Evolutionary conservation across 352 stramenopile species (phyloP).

Genomic region (Pythium plurisporium): DNA sequence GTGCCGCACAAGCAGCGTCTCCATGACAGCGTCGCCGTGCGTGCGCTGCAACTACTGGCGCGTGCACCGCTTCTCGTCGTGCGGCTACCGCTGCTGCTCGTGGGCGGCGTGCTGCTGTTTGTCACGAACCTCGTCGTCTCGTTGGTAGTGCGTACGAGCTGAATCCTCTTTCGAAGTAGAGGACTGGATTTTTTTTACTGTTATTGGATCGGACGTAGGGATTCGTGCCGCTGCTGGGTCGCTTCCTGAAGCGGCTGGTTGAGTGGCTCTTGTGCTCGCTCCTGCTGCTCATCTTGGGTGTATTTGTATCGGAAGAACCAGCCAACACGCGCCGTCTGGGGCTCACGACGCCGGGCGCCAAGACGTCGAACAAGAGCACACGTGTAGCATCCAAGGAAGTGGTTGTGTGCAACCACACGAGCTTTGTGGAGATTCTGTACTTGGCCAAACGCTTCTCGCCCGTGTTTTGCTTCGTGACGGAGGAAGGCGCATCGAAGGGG

Average conservation of each 20-base stretch:
- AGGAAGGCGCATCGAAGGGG: conserved; percentile 46
- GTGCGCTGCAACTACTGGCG: conserved; percentile 35
- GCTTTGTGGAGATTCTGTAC: conserved; percentile 76
- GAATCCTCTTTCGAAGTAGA: not conserved
- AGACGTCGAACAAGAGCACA: conserved; percentile 29
- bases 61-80: conserved; percentile 45
- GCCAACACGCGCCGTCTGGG: conserved; percentile 74
- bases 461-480: conserved; percentile 61
- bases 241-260: conserved; percentile 56
- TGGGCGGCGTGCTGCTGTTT: conserved; percentile 32
- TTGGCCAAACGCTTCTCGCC: conserved; percentile 74
- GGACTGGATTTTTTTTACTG: not conserved
- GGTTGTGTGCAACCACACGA: conserved; percentile 81
- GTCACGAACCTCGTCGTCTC: conserved; percentile 49
- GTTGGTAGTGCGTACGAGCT: conserved; percentile 9
- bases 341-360: conserved; percentile 38
- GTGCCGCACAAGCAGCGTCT: conserved; percentile 68
- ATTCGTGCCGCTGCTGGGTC: conserved; percentile 60
- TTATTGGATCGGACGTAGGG: no score
- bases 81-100: conserved; percentile 50
- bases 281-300: conserved; percentile 55
- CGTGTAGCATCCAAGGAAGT: conserved; percentile 51
- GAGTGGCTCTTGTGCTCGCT: conserved; percentile 75
- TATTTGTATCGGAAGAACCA: conserved; percentile 61
- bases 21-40: conserved; percentile 34